Base-by-base conservation (phyloP, 139 green algal species). In the Tetraselmis striata region DNA sequence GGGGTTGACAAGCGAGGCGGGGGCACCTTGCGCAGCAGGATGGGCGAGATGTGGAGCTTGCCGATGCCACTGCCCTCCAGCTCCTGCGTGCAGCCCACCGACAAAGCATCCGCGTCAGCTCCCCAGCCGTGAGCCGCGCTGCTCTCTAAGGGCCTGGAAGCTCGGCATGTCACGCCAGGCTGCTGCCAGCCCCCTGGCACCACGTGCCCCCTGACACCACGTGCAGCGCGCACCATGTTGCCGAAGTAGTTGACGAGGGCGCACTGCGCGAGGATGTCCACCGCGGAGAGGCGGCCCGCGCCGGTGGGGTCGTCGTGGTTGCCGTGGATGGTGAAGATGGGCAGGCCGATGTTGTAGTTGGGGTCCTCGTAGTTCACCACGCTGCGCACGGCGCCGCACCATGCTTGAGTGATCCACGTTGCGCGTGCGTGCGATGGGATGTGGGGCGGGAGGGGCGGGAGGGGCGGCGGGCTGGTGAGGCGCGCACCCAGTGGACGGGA, bases 211-310 rank as follows among this genome's bases (percentile, higher is more conserved):
- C 2, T 2, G 1, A 78, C 2, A 27, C 22, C 2, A 31, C 59
- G 30, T 25, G 29, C 59, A 30, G n/a, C 28, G 24, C 88, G 22
- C 79, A 93, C 88, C 81, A 85, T 79, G 86, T 99, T 99, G 30
- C 97, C 97, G 91, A 99, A 99, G 92, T 99, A 99, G 90, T 99
- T 99, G 79, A 99, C 90, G 11, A 99, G 89, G 58, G 90, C 89
- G 79, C 84, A 90, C 28, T 87, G 88, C 29, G 94, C 93, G 24
- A 99, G 87, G 32, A 99, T 92, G 88, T 99, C 96, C 30, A 99
- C 93, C 0, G 97, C 95, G 28, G 92, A 97, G 30, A 98, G 87
- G 85, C 97, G 97, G 82, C 98, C 94, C 0, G 89, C 84, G 26
- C 95, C 95, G 0, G 90, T 85, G 26, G 97, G 96, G 82, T 99